Evolutionary conservation across 2,329 filamentous ascomycete species (phyloP).

Genomic region (Monilinia laxa): DNA sequence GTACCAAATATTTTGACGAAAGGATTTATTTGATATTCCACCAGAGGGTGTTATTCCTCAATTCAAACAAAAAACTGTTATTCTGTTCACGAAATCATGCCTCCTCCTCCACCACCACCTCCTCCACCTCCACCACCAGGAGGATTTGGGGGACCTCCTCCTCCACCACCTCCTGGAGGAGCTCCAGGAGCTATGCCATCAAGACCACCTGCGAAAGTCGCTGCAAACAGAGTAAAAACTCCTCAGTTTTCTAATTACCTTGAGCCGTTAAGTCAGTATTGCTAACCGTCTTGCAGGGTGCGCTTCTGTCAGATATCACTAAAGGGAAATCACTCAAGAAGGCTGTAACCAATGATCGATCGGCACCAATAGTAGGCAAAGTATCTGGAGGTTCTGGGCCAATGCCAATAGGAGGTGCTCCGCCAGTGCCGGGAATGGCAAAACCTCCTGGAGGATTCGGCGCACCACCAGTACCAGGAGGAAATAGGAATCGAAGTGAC

Average conservation of each 20-base stretch:
- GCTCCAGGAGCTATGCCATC: slow-evolving; percentile 55
- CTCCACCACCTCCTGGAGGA: slow-evolving; percentile 48
- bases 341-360: slow-evolving; percentile 87
- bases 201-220: slow-evolving; percentile 53
- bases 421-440: slow-evolving; percentile 69
- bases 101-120: slow-evolving; percentile 67
- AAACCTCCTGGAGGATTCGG: slow-evolving; percentile 59
- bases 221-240: slow-evolving; percentile 61
- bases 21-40: not conserved
- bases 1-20: not conserved
- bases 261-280: slow-evolving; percentile 29
- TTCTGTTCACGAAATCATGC: slow-evolving; percentile 39
- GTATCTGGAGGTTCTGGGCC: slow-evolving; percentile 54
- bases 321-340: slow-evolving; percentile 83
- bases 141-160: slow-evolving; percentile 41
- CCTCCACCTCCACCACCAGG: slow-evolving; percentile 43
- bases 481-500: slow-evolving; percentile 74
- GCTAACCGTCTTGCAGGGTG: slow-evolving; percentile 58
- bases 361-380: slow-evolving; percentile 68
- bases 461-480: slow-evolving; percentile 67
- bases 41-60: not conserved
- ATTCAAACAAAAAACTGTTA: slow-evolving; percentile 1
- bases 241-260: slow-evolving; percentile 29
- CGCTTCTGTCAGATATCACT: slow-evolving; percentile 81
- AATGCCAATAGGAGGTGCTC: slow-evolving; percentile 70